Evolutionary conservation across 805 yeast genomes (phyloP).

Genomic region (Suhomyces prunicola): DNA sequence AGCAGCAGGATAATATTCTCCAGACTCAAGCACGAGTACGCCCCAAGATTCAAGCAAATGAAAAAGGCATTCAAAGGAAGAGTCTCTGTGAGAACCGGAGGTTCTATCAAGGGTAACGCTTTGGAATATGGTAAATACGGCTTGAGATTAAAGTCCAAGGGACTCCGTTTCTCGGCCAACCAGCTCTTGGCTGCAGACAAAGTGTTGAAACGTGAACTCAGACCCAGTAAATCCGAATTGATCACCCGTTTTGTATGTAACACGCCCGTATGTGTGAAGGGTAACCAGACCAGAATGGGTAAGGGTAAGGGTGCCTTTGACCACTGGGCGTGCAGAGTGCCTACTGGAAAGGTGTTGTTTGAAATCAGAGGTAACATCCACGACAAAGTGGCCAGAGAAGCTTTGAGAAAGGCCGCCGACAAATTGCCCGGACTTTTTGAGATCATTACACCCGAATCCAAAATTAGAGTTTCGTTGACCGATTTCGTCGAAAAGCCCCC

Average conservation of each 20-base stretch:
- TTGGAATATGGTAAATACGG: constrained; percentile 82
- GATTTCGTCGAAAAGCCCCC: constrained; percentile 48
- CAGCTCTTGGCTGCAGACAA: constrained; percentile 90
- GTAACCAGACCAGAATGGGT: constrained; percentile 99
- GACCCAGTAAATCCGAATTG: constrained; percentile 72
- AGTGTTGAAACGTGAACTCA: constrained; percentile 76
- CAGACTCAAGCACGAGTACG: constrained; percentile 64
- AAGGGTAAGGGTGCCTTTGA: constrained; percentile 98
- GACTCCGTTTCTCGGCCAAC: constrained; percentile 77
- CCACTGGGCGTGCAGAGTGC: constrained; percentile 95
- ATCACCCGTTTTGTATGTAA: constrained; percentile 81
- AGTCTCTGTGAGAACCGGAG: constrained; percentile 92
- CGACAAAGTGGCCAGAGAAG: constrained; percentile 86
- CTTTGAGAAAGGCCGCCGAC: constrained; percentile 83
- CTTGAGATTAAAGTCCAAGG: constrained; percentile 83
- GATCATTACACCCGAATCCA: constrained; percentile 61
- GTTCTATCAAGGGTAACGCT: constrained; percentile 84
- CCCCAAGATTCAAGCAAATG: constrained; percentile 68
- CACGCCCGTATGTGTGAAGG: constrained; percentile 90
- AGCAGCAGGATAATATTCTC: constrained; percentile 10
- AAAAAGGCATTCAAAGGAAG: constrained; percentile 90
- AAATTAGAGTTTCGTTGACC: constrained; percentile 70
- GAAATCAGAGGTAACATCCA: constrained; percentile 83
- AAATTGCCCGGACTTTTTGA: constrained; percentile 93
- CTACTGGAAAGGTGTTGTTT: constrained; percentile 89